Conservation (phyloP, 1,284 basidiomycete species). For the Singerocomus rubriflavus region DNA sequence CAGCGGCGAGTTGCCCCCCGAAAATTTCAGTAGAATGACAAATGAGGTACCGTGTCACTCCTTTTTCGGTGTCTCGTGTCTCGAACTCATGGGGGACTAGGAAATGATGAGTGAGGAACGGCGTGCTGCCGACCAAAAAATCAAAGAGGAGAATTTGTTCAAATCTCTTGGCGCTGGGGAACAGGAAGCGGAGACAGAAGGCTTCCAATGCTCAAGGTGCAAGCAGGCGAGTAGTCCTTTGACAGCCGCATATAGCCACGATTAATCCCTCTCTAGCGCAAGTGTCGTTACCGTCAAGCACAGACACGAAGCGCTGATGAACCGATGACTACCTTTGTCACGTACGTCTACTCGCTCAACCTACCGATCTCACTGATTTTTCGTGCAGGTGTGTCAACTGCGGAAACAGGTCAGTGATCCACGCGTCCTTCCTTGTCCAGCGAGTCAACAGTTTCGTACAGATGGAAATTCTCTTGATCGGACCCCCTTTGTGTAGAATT, state of each 20-base stretch:
- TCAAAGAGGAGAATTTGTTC: constrained; percentile 87
- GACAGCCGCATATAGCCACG: not conserved
- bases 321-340: constrained; percentile 86
- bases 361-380: not conserved
- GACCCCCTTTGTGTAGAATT: not conserved
- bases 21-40: constrained; percentile 77
- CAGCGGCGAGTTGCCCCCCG: constrained; percentile 70
- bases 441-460: constrained; percentile 22
- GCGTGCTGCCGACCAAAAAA: constrained; percentile 77
- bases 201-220: constrained; percentile 96
- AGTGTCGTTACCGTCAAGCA: constrained; percentile 91
- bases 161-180: constrained; percentile 89
- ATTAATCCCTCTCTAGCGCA: constrained; percentile 49
- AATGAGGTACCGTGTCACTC: constrained; percentile 57
- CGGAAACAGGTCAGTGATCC: constrained; percentile 48
- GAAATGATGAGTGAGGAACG: constrained; percentile 97
- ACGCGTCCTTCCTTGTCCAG: not conserved
- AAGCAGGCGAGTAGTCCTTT: constrained; percentile 55
- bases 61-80: not conserved
- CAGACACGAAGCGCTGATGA: constrained; percentile 95
- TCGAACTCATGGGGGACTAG: constrained; percentile 37
- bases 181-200: constrained; percentile 92
- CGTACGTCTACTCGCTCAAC: constrained; percentile 39
- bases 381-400: constrained; percentile 51
- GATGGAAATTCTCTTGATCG: constrained; percentile 68